Percentiles rank a stretch among this genome's conserved stretches.
These are phyloP conservation scores for Tricholoma matsutake DNA, from an alignment of 768 basidiomycete species.

Conservation along the genomic window DNA sequence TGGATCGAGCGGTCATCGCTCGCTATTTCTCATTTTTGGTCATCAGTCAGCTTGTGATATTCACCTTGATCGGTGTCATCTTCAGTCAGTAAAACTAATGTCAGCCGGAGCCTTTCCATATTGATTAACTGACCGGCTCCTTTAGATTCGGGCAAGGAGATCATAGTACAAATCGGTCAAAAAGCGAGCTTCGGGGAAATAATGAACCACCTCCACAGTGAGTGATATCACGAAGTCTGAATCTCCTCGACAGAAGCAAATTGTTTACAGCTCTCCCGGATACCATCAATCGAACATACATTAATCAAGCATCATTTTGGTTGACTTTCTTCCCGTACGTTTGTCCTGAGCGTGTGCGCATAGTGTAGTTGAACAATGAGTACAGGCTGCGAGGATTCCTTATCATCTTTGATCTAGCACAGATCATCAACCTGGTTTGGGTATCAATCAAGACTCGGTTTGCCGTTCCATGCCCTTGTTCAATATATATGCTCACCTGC, in stretches of 20 bases:
- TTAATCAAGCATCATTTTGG: slow-evolving; percentile 91
- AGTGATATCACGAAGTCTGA: slow-evolving; percentile 15
- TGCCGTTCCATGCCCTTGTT: slow-evolving; percentile 19
- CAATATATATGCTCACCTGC: not conserved
- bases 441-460: slow-evolving; percentile 82
- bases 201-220: slow-evolving; percentile 43
- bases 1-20: slow-evolving; percentile 89
- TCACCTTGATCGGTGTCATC: slow-evolving; percentile 87
- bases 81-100: slow-evolving; percentile 66
- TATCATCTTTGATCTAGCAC: slow-evolving; percentile 91
- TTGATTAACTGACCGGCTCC: not conserved
- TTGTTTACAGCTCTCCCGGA: slow-evolving; percentile 53
- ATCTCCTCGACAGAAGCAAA: not conserved
- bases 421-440: slow-evolving; percentile 87
- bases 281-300: slow-evolving; percentile 82
- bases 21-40: slow-evolving; percentile 94
- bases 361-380: not conserved
- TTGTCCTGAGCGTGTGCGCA: not conserved
- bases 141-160: slow-evolving; percentile 41
- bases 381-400: slow-evolving; percentile 88
- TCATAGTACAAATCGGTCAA: slow-evolving; percentile 40
- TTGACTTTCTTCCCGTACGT: slow-evolving; percentile 91
- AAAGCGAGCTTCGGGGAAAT: slow-evolving; percentile 47
- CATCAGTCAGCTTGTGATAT: slow-evolving; percentile 90
- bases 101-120: not conserved